Conservation (phyloP, 768 basidiomycete species). For the Psilocybe cyanescens region DNA sequence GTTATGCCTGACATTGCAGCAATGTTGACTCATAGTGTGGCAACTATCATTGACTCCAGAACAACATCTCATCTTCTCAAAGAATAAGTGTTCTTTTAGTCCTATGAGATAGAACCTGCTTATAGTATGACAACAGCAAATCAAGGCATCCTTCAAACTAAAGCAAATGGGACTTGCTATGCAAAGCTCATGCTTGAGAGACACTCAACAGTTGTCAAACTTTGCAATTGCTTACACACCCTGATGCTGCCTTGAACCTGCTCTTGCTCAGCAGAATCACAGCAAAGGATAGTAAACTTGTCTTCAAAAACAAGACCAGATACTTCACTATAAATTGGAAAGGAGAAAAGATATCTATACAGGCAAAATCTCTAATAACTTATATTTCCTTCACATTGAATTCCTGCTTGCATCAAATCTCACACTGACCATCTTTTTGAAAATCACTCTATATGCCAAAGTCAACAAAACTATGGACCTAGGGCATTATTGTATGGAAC, state of each 20-base stretch:
- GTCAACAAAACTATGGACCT: slow-evolving; percentile 2
- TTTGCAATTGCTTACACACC: slow-evolving; percentile 29
- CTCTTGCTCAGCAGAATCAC: slow-evolving; percentile 23
- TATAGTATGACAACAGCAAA: neutral
- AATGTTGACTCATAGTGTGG: neutral
- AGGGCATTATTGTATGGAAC: slow-evolving; percentile 31
- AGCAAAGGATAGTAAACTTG: slow-evolving; percentile 8
- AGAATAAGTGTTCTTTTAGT: neutral
- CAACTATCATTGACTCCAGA: neutral
- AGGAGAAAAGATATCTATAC: neutral
- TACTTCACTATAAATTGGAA: neutral
- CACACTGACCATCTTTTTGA: neutral
- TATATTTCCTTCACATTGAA: neutral
- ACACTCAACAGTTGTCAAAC: slow-evolving; percentile 3
- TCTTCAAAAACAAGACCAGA: neutral
- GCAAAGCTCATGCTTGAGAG: neutral
- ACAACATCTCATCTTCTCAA: neutral
- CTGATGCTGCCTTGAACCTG: slow-evolving; percentile 26
- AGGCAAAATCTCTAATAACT: neutral
- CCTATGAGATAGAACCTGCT: neutral
- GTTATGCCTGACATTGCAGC: too few species aligned
- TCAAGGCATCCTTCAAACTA: neutral
- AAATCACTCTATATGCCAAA: neutral
- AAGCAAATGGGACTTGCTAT: neutral
- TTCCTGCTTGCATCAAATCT: neutral